These are phyloP conservation scores for Persicaria maculosa DNA, from an alignment of 148 eudicot genomes.

Conservation along the genomic window DNA sequence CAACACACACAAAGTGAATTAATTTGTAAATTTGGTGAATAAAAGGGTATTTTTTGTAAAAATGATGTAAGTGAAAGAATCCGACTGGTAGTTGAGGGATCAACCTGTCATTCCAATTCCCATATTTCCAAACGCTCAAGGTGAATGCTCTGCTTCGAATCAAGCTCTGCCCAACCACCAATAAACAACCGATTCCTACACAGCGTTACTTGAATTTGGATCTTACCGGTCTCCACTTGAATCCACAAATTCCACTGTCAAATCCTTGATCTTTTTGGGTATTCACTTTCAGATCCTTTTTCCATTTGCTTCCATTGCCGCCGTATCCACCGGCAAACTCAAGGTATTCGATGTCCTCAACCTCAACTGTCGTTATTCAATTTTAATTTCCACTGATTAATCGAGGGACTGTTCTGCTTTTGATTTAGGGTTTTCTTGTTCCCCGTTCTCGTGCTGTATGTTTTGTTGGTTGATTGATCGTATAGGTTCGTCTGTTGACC, in stretches of 20 bases:
- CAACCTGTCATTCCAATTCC: not conserved
- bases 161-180: not conserved
- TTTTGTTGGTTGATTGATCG: not conserved
- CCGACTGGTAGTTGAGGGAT: conserved; percentile 8
- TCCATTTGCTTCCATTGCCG: not conserved
- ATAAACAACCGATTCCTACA: not conserved
- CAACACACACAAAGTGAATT: no score
- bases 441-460: not conserved
- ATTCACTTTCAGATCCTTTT: not conserved
- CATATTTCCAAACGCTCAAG: not conserved
- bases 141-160: not conserved
- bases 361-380: not conserved
- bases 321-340: not conserved
- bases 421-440: not conserved
- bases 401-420: not conserved
- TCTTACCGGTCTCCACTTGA: conserved; percentile 4
- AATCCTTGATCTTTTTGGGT: not conserved
- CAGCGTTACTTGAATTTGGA: not conserved
- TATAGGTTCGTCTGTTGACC: conserved; percentile 4
- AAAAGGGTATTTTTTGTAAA: not conserved
- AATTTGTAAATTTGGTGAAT: no score
- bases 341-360: not conserved
- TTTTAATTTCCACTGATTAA: not conserved
- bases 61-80: not conserved
- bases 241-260: not conserved